Evolutionary conservation across 2,329 filamentous ascomycete genomes (phyloP).

Genomic region (Fusarium anguioides): DNA sequence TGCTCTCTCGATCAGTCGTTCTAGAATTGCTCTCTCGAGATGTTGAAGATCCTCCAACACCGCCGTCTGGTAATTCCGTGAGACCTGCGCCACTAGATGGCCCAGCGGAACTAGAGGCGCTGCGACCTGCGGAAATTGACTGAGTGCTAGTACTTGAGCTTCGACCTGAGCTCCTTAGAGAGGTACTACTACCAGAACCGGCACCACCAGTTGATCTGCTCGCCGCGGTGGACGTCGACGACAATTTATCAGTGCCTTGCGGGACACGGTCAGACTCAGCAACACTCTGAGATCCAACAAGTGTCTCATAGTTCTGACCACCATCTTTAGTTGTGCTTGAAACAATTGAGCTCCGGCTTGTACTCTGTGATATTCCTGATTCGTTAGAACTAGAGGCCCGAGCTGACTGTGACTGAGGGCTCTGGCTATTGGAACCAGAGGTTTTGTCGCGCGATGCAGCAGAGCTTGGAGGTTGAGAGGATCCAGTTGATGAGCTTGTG

Average conservation of each 20-base stretch:
- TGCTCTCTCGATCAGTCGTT: not conserved
- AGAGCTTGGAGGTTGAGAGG: not conserved
- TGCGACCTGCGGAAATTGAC: no score
- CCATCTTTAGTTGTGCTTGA: not conserved
- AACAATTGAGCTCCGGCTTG: no score
- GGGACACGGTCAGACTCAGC: constrained; percentile 1
- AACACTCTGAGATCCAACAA: constrained; percentile 10
- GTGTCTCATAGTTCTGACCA: not conserved
- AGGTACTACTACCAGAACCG: rapidly evolving
- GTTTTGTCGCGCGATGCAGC: rapidly evolving
- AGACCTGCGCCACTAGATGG: not conserved
- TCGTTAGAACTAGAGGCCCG: not conserved
- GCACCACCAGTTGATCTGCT: not conserved
- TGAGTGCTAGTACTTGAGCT: not conserved
- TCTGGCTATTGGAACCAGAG: not conserved
- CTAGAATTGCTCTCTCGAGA: not conserved
- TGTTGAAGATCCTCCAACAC: not conserved
- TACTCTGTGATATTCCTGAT: not conserved
- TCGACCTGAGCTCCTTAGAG: not conserved
- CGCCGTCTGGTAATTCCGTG: not conserved
- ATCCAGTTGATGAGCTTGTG: not conserved
- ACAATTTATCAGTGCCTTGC: not conserved
- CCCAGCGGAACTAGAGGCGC: no score
- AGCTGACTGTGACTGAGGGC: not conserved
- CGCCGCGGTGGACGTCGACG: not conserved